Conservation (phyloP, 2,329 filamentous ascomycete genomes). For the Colletotrichum sidae region DNA sequence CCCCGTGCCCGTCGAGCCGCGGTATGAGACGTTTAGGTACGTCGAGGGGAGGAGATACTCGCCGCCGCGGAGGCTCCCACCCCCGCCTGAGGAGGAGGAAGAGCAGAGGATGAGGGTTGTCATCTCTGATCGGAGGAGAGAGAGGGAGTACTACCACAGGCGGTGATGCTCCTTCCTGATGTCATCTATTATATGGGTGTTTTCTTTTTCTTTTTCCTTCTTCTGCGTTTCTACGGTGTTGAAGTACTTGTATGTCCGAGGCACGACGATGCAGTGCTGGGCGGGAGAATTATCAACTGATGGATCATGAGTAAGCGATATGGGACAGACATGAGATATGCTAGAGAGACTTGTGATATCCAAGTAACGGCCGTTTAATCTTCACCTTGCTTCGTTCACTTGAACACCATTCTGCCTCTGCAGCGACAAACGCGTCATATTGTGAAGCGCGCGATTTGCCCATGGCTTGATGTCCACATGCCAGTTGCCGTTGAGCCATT, state of each 20-base stretch:
- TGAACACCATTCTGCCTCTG: too few relatives aligned
- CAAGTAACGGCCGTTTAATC: slow-evolving; percentile 9
- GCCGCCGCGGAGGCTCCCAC: slow-evolving; percentile 43
- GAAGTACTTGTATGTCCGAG: too few relatives aligned
- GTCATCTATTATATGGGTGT: neutral
- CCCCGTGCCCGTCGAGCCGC: slow-evolving; percentile 47
- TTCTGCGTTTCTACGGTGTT: neutral
- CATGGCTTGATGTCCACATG: too few relatives aligned
- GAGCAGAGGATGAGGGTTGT: slow-evolving; percentile 47
- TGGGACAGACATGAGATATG: too few relatives aligned
- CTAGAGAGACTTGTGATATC: neutral
- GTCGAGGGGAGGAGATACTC: slow-evolving; percentile 59
- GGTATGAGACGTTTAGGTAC: slow-evolving; percentile 64
- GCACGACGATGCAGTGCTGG: too few relatives aligned
- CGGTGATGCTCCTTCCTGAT: neutral
- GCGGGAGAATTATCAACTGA: too few relatives aligned
- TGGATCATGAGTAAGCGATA: slow-evolving; percentile 1
- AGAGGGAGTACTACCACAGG: slow-evolving; percentile 44
- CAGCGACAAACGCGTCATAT: too few relatives aligned
- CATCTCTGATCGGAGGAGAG: slow-evolving; percentile 48
- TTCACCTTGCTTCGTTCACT: neutral
- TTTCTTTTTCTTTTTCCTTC: neutral
- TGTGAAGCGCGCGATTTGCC: too few relatives aligned
- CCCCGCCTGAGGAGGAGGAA: slow-evolving; percentile 47
- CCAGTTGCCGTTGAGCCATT: too few relatives aligned